Base-by-base conservation (phyloP, 2,329 filamentous ascomycete genomes). In the Pseudocercospora pini-densiflorae region DNA sequence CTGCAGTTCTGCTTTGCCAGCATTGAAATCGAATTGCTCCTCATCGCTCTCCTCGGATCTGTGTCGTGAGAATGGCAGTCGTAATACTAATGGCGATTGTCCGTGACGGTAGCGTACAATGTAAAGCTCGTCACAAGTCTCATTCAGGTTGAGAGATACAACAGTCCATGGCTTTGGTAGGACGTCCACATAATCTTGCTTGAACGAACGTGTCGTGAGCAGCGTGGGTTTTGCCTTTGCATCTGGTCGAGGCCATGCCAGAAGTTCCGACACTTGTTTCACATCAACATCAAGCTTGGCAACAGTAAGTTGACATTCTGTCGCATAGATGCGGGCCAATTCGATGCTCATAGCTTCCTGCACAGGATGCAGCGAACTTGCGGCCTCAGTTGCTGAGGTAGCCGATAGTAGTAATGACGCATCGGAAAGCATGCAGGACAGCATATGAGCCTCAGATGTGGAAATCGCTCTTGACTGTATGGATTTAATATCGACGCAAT, bases 91-190 rank as follows among this genome's bases (percentile, higher is more conserved):
- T 0, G 95, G 95, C 27, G 87, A 88, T 59, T 91, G 87, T 0
- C 88, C 89, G 9, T 89, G 85, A 69, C 92, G 89, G 36, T 97
- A 88, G 73, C 93, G 93, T n/a, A 92, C 94, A 68, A 98, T 89
- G 71, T 92, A 93, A 4, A 99, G 86, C 75, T 98, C 95, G 62
- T 92, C 91, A 45, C 86, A 87, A 71, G 90, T 90, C 61, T 97
- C 92, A 74, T 91, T 95, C 16, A 99, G 80, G 0, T 91, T 91
- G 53, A 99, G 82, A 0, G 94, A 98, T 9, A 99, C 83, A 1
- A 94, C 91, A 55, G 89, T 93, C 95, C 95, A 99, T 6, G 86
- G 84, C 45, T 84, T 81, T 0, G 95, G 96, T 5, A 99, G 88
- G 59, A 94, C 90, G 74, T 97, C 92, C 59, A 97, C 85, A 72